Conservation (phyloP, 768 basidiomycete genomes). For the Phanerochaete carnosa region DNA sequence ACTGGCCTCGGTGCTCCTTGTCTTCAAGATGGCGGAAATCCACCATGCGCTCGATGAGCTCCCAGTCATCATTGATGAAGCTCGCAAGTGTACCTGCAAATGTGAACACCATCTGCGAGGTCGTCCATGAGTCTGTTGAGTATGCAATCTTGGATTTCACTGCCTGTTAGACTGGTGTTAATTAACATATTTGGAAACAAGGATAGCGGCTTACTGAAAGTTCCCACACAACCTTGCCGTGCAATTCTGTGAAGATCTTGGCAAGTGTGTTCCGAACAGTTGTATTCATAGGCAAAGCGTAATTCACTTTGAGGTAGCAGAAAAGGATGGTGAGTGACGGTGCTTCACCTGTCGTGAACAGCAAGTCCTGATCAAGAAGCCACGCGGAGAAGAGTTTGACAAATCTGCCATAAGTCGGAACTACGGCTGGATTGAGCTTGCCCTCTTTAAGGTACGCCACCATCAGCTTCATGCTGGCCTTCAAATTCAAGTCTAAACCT, state of each 20-base stretch:
- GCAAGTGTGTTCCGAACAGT: conserved; percentile 21
- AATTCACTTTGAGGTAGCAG: conserved; percentile 13
- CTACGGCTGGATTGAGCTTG: conserved; percentile 28
- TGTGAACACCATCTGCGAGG: conserved; percentile 17
- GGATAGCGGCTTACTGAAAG: conserved; percentile 13
- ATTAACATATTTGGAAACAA: too few relatives aligned
- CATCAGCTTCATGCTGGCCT: conserved; percentile 25
- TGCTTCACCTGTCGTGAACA: conserved; percentile 24
- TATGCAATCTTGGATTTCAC: conserved; percentile 16
- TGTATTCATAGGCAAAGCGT: conserved; percentile 22
- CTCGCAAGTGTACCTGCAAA: conserved; percentile 17
- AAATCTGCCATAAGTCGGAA: conserved; percentile 24
- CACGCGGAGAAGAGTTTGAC: conserved; percentile 13
- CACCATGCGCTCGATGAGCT: conserved; percentile 14
- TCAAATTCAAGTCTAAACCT: too few relatives aligned
- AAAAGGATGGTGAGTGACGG: conserved; percentile 14
- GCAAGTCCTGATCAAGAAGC: conserved; percentile 26
- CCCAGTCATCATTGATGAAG: conserved; percentile 21
- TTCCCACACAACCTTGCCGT: conserved; percentile 18
- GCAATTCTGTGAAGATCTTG: conserved; percentile 14
- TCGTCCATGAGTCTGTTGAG: conserved; percentile 17
- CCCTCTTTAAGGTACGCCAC: conserved; percentile 30
- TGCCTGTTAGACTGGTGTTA: background rate
- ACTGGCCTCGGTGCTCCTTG: conserved; percentile 25
- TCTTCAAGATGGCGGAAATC: conserved; percentile 16